These are phyloP conservation scores for Globisporangium nagaii DNA, from an alignment of 352 stramenopile species.

Conservation along the genomic window DNA sequence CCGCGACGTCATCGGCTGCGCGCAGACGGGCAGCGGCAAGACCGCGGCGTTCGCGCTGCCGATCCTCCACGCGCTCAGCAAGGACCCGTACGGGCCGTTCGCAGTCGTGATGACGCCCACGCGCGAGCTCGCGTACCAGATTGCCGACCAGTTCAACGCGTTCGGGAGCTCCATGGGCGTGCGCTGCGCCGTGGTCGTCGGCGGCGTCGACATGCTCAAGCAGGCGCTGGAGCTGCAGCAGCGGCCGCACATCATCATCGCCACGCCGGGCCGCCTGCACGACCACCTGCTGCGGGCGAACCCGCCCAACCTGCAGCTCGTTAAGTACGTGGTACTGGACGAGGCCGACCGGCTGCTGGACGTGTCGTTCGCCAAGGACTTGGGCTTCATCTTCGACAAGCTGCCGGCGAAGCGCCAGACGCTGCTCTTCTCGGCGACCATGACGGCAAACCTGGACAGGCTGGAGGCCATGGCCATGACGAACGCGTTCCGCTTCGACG, in stretches of 20 bases:
- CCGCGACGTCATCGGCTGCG: conserved; percentile 90
- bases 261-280: conserved; percentile 93
- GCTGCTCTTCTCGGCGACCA: conserved; percentile 97
- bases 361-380: conserved; percentile 80
- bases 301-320: conserved; percentile 84
- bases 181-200: conserved; percentile 91
- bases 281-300: conserved; percentile 90
- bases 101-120: conserved; percentile 96
- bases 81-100: conserved; percentile 94
- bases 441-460: conserved; percentile 91
- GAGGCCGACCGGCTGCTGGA: conserved; percentile 96
- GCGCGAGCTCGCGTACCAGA: conserved; percentile 97
- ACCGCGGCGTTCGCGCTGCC: conserved; percentile 97
- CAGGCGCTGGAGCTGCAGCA: conserved; percentile 87
- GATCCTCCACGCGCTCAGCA: conserved; percentile 94
- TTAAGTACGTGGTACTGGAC: conserved; percentile 97
- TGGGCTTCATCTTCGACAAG: conserved; percentile 82
- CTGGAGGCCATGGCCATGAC: conserved; percentile 71
- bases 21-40: conserved; percentile 96
- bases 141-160: conserved; percentile 96
- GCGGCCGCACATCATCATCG: conserved; percentile 96
- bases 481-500: conserved; percentile 67
- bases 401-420: conserved; percentile 88
- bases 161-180: conserved; percentile 91
- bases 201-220: conserved; percentile 92